phyloP scores from a whole-genome alignment of 352 stramenopile genomes.

The Chrysophaeum taylorii region DNA sequence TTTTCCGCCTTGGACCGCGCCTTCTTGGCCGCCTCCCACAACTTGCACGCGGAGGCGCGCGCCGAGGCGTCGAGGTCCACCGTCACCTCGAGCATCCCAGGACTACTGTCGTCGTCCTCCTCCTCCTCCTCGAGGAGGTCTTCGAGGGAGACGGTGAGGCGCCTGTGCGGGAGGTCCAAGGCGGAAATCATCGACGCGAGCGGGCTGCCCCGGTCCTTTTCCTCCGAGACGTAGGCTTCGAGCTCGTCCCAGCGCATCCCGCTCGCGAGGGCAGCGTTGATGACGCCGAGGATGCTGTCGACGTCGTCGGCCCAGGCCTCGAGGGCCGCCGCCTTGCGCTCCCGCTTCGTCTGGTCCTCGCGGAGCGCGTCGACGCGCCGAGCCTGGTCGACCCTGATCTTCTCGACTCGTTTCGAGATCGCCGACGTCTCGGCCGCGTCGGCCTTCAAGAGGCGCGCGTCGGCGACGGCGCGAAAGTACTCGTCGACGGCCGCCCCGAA shows the following conservation, averaged over 20 bases:
- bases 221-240: background rate
- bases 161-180: background rate
- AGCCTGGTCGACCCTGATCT: slow-evolving; percentile 1
- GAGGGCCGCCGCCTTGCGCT: background rate
- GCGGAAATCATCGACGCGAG: background rate
- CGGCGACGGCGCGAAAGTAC: background rate
- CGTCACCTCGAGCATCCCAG: background rate
- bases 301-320: background rate
- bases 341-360: background rate
- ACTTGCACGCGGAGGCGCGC: background rate
- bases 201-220: background rate
- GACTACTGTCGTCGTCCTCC: background rate
- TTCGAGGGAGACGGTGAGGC: background rate
- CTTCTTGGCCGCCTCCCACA: slow-evolving; percentile 2
- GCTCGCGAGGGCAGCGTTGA: background rate
- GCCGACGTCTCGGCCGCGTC: background rate
- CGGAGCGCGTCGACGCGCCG: background rate
- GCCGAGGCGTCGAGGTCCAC: background rate
- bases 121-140: background rate
- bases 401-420: background rate
- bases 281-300: background rate
- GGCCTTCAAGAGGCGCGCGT: background rate
- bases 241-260: background rate
- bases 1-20: background rate
- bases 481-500: slow-evolving; percentile 2